A percentile compares a stretch with the other conserved stretches of the same genome.
Conservation (phyloP, 192 early-diverging fungal species). For the Polychytrium aggregatum region DNA sequence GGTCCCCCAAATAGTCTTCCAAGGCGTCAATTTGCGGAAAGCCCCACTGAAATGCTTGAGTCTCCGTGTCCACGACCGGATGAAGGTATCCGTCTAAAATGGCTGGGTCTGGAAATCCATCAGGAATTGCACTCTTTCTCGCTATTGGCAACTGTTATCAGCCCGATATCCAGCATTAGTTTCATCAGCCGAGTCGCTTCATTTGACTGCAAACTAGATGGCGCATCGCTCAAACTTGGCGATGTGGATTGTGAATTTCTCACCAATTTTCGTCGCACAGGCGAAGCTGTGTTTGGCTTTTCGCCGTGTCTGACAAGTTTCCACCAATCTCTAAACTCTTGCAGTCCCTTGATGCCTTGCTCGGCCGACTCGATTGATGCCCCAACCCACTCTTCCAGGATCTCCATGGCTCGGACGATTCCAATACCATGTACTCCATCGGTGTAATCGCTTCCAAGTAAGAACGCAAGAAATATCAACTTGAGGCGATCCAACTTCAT, state of each 20-base stretch:
- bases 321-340: slow-evolving; percentile 49
- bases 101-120: slow-evolving; percentile 65
- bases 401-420: slow-evolving; percentile 79
- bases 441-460: slow-evolving; percentile 98
- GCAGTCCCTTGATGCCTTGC: slow-evolving; percentile 31
- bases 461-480: slow-evolving; percentile 72
- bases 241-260: not conserved
- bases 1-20: slow-evolving; percentile 46
- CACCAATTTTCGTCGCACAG: not conserved
- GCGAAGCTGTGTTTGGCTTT: not conserved
- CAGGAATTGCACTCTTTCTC: slow-evolving; percentile 56
- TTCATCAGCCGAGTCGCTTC: not conserved
- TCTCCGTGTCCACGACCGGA: slow-evolving; percentile 62
- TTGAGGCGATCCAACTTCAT: slow-evolving; percentile 58
- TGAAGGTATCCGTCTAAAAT: slow-evolving; percentile 69
- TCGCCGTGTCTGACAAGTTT: slow-evolving; percentile 30
- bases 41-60: slow-evolving; percentile 56
- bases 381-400: slow-evolving; percentile 61
- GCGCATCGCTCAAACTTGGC: not conserved
- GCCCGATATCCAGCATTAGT: not conserved
- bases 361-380: slow-evolving; percentile 19
- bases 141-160: slow-evolving; percentile 17
- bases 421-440: slow-evolving; percentile 80
- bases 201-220: not conserved
- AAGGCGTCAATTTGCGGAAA: slow-evolving; percentile 57